Evolutionary conservation across 768 basidiomycete species (phyloP).

Genomic region (Auricularia sp.): DNA sequence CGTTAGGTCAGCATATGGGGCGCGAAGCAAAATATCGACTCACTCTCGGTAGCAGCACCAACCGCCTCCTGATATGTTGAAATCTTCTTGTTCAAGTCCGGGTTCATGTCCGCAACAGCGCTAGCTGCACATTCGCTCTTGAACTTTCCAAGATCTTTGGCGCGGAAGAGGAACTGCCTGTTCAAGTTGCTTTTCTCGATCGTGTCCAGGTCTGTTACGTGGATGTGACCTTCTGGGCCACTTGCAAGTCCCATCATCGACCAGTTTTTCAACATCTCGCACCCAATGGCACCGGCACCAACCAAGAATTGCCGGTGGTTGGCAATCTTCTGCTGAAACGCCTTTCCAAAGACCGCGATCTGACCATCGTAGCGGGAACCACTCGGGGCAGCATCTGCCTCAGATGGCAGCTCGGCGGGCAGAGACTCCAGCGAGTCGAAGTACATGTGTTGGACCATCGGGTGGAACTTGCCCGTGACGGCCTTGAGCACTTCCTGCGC

Average conservation of each 20-base stretch:
- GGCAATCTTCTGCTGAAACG: conserved; percentile 85
- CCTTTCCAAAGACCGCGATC: conserved; percentile 89
- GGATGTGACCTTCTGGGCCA: conserved; percentile 67
- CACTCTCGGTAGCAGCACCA: conserved; percentile 86
- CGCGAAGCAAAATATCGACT: conserved; percentile 21
- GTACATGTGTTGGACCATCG: conserved; percentile 90
- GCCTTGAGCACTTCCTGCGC: conserved; percentile 98
- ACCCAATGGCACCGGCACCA: conserved; percentile 97
- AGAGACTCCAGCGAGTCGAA: conserved; percentile 96
- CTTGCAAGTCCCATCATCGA: conserved; percentile 93
- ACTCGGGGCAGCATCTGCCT: conserved; percentile 71
- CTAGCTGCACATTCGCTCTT: conserved; percentile 89
- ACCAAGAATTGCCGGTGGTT: conserved; percentile 93
- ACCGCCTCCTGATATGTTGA: conserved; percentile 86
- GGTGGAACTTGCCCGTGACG: conserved; percentile 95
- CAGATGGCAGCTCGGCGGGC: conserved; percentile 63
- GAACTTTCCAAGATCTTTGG: conserved; percentile 94
- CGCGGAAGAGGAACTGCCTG: conserved; percentile 92
- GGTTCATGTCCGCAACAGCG: conserved; percentile 94
- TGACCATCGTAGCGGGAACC: conserved; percentile 88
- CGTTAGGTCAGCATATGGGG: conserved; percentile 10
- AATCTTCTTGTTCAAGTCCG: conserved; percentile 79
- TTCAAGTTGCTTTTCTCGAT: conserved; percentile 99
- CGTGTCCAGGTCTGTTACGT: conserved; percentile 95
- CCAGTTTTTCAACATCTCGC: conserved; percentile 99